phyloP scores from a whole-genome alignment of 2,329 filamentous ascomycete genomes.

The Aspergillus cejpii region DNA sequence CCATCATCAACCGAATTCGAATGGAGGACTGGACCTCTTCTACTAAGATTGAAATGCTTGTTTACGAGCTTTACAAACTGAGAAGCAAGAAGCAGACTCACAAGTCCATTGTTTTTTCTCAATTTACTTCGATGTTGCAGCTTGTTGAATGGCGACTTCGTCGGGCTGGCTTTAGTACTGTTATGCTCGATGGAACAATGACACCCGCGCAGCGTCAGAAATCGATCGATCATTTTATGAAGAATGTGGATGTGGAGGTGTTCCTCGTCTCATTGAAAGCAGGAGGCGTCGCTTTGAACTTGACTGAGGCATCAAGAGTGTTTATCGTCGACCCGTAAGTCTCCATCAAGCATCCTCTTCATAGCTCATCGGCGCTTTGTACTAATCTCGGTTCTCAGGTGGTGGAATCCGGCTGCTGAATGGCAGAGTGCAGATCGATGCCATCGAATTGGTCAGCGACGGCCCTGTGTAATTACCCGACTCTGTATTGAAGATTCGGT shows the following conservation, averaged over 20 bases:
- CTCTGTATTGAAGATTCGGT: constrained; percentile 96
- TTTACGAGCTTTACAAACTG: constrained; percentile 88
- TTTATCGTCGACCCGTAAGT: constrained; percentile 94
- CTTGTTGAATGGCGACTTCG: constrained; percentile 94
- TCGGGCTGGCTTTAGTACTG: constrained; percentile 93
- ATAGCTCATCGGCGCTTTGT: background rate
- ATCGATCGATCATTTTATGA: constrained; percentile 96
- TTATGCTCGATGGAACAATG: constrained; percentile 98
- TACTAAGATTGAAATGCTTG: constrained; percentile 93
- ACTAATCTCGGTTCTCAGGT: constrained; percentile 48
- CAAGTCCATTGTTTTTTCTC: constrained; percentile 96
- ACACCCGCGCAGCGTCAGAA: constrained; percentile 86
- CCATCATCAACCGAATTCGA: constrained; percentile 96
- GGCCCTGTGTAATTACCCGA: constrained; percentile 88
- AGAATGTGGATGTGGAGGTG: constrained; percentile 84
- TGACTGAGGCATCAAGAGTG: constrained; percentile 89
- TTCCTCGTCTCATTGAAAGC: constrained; percentile 95
- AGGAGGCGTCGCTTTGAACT: constrained; percentile 87
- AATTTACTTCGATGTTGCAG: constrained; percentile 96
- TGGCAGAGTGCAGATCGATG: constrained; percentile 95
- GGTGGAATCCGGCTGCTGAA: constrained; percentile 99
- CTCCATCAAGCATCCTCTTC: background rate
- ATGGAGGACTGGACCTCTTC: constrained; percentile 99
- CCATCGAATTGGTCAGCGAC: constrained; percentile 90
- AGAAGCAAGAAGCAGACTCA: constrained; percentile 87